Evolutionary conservation across 768 basidiomycete species (phyloP).

Genomic region (Leucosporidium scottii): DNA sequence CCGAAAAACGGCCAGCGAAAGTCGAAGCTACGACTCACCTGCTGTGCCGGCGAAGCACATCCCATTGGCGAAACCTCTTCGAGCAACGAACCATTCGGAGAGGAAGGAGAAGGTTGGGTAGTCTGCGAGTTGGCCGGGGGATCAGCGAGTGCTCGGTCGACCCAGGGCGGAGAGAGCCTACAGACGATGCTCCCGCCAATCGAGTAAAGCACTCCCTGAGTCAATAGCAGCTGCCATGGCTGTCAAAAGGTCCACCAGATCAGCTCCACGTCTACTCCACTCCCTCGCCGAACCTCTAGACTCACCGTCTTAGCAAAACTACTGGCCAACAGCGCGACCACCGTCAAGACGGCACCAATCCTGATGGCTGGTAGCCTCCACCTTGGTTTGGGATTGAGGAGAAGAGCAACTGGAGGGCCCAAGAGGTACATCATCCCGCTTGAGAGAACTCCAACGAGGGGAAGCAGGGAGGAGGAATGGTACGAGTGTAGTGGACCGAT

Average conservation of each 20-base stretch:
- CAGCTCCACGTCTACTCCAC: no score
- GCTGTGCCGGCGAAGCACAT: constrained; percentile 9
- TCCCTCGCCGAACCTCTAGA: not conserved
- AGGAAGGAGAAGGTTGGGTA: constrained; percentile 5
- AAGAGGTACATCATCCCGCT: constrained; percentile 13
- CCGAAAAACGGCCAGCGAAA: no score
- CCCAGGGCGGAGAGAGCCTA: not conserved
- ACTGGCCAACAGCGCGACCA: not conserved
- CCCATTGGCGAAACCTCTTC: constrained; percentile 15
- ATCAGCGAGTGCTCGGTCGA: not conserved
- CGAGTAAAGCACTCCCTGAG: not conserved
- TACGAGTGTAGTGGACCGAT: not conserved
- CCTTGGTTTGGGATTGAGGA: constrained; percentile 12
- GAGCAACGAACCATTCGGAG: constrained; percentile 17
- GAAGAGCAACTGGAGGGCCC: constrained; percentile 11
- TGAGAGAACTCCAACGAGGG: constrained; percentile 8
- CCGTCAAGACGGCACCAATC: not conserved
- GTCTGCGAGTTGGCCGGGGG: not conserved
- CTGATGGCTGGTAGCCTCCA: constrained; percentile 12
- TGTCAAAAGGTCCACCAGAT: not conserved
- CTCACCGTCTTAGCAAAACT: constrained; percentile 8
- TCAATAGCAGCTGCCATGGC: not conserved
- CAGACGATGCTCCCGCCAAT: not conserved
- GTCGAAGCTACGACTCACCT: not conserved
- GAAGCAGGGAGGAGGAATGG: not conserved